These are phyloP conservation scores for Mrakia gelida DNA, from an alignment of 768 basidiomycete genomes.

Conservation along the genomic window DNA sequence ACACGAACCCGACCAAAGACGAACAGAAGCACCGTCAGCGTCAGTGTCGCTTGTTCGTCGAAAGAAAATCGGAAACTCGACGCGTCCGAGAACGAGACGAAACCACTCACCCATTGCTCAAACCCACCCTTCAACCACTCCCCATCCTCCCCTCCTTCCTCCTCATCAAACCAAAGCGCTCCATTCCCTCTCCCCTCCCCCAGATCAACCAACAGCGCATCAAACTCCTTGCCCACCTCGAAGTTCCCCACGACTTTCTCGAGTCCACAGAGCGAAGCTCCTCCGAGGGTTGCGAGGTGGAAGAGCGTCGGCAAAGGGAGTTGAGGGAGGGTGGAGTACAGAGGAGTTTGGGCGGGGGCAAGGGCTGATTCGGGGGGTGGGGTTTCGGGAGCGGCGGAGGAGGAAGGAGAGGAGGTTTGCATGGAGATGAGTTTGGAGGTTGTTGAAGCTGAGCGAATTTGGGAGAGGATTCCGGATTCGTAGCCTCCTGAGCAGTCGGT, in stretches of 20 bases:
- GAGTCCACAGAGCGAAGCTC: conserved; percentile 75
- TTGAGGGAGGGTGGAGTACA: conserved; percentile 43
- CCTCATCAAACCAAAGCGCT: conserved; percentile 55
- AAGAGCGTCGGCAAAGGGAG: conserved; percentile 71
- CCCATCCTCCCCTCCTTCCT: conserved; percentile 37
- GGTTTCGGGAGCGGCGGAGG: conserved; percentile 69
- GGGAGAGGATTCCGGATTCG: conserved; percentile 68
- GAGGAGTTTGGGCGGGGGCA: neutral
- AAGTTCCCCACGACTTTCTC: conserved; percentile 70
- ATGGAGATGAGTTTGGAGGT: conserved; percentile 69
- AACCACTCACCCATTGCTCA: conserved; percentile 49
- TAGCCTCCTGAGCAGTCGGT: conserved; percentile 85
- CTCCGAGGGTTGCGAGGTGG: conserved; percentile 87
- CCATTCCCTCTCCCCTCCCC: conserved; percentile 55
- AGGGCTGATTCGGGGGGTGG: conserved; percentile 74
- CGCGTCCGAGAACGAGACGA: too few species aligned
- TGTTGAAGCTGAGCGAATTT: conserved; percentile 61
- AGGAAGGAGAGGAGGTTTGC: conserved; percentile 35
- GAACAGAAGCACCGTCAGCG: neutral
- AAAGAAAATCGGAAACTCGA: neutral
- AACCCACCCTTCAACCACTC: conserved; percentile 57
- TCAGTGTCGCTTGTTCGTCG: neutral
- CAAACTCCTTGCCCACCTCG: conserved; percentile 75
- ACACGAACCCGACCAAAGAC: too few species aligned
- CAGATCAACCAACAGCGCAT: conserved; percentile 72